Conservation (phyloP, 2,329 filamentous ascomycete species). For the Aspergillus persii region DNA sequence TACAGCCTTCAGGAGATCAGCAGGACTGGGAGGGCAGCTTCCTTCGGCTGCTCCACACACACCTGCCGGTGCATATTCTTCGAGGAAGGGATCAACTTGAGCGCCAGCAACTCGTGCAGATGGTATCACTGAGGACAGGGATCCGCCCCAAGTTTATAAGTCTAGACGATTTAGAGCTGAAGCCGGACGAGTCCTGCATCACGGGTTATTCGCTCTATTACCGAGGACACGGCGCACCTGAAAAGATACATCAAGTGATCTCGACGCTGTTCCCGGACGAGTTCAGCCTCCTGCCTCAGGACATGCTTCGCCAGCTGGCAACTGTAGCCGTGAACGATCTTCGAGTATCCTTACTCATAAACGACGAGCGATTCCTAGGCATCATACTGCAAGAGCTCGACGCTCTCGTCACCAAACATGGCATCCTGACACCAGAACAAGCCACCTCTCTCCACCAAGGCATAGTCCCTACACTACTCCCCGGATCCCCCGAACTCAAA, state of each 20-base stretch:
- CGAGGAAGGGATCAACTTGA: background rate
- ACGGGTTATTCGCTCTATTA: slow-evolving; percentile 13
- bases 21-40: background rate
- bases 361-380: slow-evolving; percentile 34
- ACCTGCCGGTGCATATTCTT: slow-evolving; percentile 2
- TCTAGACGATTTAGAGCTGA: slow-evolving; percentile 1
- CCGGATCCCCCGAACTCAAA: slow-evolving; percentile 24
- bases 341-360: slow-evolving; percentile 26
- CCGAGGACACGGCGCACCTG: slow-evolving; percentile 4
- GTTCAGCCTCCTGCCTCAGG: slow-evolving; percentile 15
- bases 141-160: background rate
- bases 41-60: background rate
- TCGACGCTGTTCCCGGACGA: slow-evolving; percentile 31
- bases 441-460: slow-evolving; percentile 18
- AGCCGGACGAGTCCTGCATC: background rate
- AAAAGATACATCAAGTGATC: slow-evolving; percentile 24
- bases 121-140: background rate
- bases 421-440: slow-evolving; percentile 19
- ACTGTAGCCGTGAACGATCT: slow-evolving; percentile 30
- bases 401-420: slow-evolving; percentile 14
- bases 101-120: background rate
- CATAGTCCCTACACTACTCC: slow-evolving; percentile 23
- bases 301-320: slow-evolving; percentile 25
- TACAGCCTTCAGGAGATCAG: background rate
- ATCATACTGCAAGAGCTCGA: slow-evolving; percentile 28